Base-by-base conservation (phyloP, 2,329 filamentous ascomycete genomes). In the Leptographium wingfieldii region DNA sequence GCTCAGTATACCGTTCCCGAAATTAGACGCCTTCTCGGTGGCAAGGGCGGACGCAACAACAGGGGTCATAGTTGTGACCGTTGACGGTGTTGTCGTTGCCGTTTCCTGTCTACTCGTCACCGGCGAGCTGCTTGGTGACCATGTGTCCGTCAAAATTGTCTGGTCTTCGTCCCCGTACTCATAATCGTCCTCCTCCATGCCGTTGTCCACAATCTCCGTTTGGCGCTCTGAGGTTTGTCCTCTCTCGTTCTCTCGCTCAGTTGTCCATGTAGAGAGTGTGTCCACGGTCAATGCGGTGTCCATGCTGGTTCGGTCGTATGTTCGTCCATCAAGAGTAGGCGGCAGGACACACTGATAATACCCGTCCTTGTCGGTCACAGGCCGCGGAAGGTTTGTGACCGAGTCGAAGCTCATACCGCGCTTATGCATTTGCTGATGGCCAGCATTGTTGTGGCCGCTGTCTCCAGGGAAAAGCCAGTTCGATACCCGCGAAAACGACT, bases 401-500 rank as follows among this genome's bases (percentile, higher is more conserved):
- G 77, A 77, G 62, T 80, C 76, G 35, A 78, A 66, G 60, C 74
- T 76, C 57, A 75, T 68, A 57, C 75, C 73, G 22, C 70, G 70
- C 38, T 70, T 69, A 60, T 73, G 68, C 3, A 33, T 35, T 12
- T 11, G 31, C 29, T 9, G n/a, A 29, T 25, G 57, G 16, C 54
- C 70, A 66, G 43, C 72, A 66, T 55, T 59, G 67, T 38, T 57
- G 35, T 14, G 60, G 49, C n/a, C 29, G 22, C 48, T 40, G 27
- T 38, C 67, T 65, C 22, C 71, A 69, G 78, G 74, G 64, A 80
- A 81, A 31, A 85, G 73, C 81, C 82, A 85, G 64, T 70, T 77
- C 3, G 82, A 84, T 10, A 85, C 80, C 19, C 77, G 76, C 11
- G 81, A 82, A 67, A 86, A 85, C 0, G 82, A 84, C 67, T 85